Base-by-base conservation (phyloP, 2,329 filamentous ascomycete genomes). In the Magnaporthiopsis rhizophila region DNA sequence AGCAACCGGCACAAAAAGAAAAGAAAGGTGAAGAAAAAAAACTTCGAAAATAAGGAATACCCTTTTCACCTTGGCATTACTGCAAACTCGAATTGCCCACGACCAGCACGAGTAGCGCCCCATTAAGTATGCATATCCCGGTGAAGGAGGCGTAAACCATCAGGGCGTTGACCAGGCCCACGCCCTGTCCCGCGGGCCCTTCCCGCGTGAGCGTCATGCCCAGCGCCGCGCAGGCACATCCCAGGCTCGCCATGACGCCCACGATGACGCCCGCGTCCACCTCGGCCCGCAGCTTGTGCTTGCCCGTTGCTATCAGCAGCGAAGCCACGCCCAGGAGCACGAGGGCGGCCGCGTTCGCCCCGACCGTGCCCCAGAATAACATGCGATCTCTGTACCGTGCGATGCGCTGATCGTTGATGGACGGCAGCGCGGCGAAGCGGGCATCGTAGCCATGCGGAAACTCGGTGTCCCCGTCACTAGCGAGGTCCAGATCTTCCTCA, bases 221-320 rank as follows among this genome's bases (percentile, higher is more conserved):
- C 8, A 91, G 78, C 0, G 82, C 89, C 15, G 83, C 78, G 60
- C 86, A 84, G 0, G 85, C 85, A 69, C 86, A 86, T 66, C 86
- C 81, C 57, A 92, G 73, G 67, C 87, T 90, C 36, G 84, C 80
- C 38, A 90, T 81, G 21, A 89, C 86, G 12, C 89, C 90, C 57
- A 91, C 79, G 1, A 90, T 81, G 2, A 90, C 88, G 11, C 87
- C 90, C 0, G 84, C 85, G 69, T 93, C 89, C 3, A 94, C 90
- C 73, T 91, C 86, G n/a, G 86, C 80, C 5, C 83, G 80, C 68
- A 89, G 80, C 72, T 84, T 89, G 71, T 86, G 87, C 60, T 84
- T 81, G 11, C 89, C 90, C 0, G 90, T 90, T 18, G 80, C 76
- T 38, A 90, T 85, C 53, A 95, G 82, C 12, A 89, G 79, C 53